A percentile compares a stretch with the other conserved stretches of the same genome.
phyloP scores from a whole-genome alignment of 768 basidiomycete species.

The Agaricus bisporus region DNA sequence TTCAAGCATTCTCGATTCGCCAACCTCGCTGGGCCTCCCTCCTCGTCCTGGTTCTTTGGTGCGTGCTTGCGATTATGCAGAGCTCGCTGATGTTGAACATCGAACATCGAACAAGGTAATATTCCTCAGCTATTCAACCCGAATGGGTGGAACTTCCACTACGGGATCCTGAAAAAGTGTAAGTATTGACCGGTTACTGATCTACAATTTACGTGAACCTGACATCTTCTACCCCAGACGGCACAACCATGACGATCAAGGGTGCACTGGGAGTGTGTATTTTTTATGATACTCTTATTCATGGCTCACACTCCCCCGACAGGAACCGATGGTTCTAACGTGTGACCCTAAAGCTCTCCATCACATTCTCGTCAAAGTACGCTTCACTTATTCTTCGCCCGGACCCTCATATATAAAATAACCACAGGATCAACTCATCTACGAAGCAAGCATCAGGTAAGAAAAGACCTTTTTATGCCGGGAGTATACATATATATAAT shows the following conservation, averaged over 20 bases:
- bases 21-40: slow-evolving; percentile 2
- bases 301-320: not conserved
- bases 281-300: not conserved
- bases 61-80: not conserved
- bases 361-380: slow-evolving; percentile 37
- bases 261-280: slow-evolving; percentile 28
- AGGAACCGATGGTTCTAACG: slow-evolving; percentile 30
- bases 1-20: not conserved
- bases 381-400: not conserved
- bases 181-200: slow-evolving; percentile 1
- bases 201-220: not conserved
- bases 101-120: slow-evolving; percentile 25
- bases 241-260: slow-evolving; percentile 25
- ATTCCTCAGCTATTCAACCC: slow-evolving; percentile 24
- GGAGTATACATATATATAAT: no score
- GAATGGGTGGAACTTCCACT: slow-evolving; percentile 32
- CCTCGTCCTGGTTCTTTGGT: not conserved
- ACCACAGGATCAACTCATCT: slow-evolving; percentile 25
- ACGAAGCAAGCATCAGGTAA: slow-evolving; percentile 21
- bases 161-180: slow-evolving; percentile 27
- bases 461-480: not conserved
- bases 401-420: not conserved
- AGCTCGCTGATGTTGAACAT: not conserved
- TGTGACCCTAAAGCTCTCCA: slow-evolving; percentile 39
- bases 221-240: slow-evolving; percentile 25